These are phyloP conservation scores for Termitomyces sp. DNA, from an alignment of 768 basidiomycete genomes.

Conservation along the genomic window DNA sequence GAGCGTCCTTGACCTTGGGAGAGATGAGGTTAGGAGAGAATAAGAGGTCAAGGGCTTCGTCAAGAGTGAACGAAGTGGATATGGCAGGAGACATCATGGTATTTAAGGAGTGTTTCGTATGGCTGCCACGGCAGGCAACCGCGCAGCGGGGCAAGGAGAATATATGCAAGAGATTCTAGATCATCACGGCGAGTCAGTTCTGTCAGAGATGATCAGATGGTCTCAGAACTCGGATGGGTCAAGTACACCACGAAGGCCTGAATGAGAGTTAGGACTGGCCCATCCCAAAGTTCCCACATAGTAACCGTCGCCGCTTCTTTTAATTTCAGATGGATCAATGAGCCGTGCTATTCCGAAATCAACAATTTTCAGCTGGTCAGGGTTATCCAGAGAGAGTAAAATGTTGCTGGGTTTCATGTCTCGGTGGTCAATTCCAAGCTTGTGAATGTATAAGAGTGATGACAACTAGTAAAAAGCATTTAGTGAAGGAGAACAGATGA, in stretches of 20 bases:
- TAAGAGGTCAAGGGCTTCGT: constrained; percentile 66
- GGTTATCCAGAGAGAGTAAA: too few species aligned
- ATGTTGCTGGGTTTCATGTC: too few species aligned
- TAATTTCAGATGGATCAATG: neutral
- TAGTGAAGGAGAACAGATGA: neutral
- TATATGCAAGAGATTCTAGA: neutral
- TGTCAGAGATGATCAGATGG: neutral
- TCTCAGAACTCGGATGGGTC: too few species aligned
- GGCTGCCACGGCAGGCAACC: neutral
- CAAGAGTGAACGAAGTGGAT: constrained; percentile 42
- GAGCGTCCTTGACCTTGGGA: constrained; percentile 44
- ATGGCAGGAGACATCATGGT: constrained; percentile 9
- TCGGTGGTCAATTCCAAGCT: too few species aligned
- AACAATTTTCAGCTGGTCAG: neutral
- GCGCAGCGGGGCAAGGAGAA: neutral
- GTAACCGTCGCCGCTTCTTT: neutral
- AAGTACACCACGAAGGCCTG: neutral
- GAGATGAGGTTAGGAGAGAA: constrained; percentile 75
- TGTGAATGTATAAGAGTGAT: neutral
- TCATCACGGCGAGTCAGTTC: neutral
- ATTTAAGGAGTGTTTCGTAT: neutral
- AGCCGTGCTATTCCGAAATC: neutral
- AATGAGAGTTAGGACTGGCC: neutral
- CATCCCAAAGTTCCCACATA: neutral
- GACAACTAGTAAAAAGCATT: neutral